Conservation (phyloP, 2,329 filamentous ascomycete species). For the Phoma sp. region DNA sequence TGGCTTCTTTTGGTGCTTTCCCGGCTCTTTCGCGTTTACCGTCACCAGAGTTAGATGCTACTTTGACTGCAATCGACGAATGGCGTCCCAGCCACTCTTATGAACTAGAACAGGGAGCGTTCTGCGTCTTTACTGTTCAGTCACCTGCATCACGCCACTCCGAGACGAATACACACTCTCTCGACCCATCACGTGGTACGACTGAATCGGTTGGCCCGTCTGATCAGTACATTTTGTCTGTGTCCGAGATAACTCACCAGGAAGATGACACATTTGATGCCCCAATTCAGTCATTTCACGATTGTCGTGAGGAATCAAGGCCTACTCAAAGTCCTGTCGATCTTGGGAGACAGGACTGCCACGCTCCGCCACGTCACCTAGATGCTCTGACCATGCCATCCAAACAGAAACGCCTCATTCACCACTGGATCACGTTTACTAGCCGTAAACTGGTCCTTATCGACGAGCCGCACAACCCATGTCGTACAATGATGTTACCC, state of each 20-base stretch:
- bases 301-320: not conserved
- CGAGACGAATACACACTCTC: not conserved
- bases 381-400: conserved; percentile 12
- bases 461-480: conserved; percentile 20
- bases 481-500: conserved; percentile 22
- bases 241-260: not conserved
- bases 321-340: not conserved
- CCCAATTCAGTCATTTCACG: not conserved
- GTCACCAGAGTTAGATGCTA: conserved; percentile 10
- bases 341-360: not conserved
- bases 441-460: conserved; percentile 19
- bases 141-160: not conserved
- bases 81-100: conserved; percentile 9
- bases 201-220: not conserved
- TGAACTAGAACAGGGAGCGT: conserved; percentile 7
- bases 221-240: not conserved
- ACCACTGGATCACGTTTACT: conserved; percentile 22
- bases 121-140: conserved; percentile 12
- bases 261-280: not conserved
- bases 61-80: conserved; percentile 7
- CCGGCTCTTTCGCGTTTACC: not conserved
- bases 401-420: conserved; percentile 19
- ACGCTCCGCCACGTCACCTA: conserved; percentile 6
- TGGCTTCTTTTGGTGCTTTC: not conserved
- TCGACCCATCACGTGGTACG: not conserved